These are phyloP conservation scores for Aspergillus diversus DNA, from an alignment of 495 filamentous ascomycete genomes.

Conservation along the genomic window DNA sequence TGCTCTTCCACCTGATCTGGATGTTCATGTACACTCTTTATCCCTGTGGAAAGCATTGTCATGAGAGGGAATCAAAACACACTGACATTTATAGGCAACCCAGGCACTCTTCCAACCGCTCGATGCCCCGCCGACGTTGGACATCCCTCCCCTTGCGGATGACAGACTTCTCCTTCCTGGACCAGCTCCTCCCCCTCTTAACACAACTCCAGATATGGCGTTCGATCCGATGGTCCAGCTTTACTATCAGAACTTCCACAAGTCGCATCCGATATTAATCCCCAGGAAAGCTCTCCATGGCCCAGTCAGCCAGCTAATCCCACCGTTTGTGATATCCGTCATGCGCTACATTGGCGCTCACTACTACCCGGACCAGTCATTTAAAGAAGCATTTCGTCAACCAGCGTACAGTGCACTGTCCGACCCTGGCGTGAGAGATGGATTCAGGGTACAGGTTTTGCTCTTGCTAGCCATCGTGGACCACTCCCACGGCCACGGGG, in stretches of 20 bases:
- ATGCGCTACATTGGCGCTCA: constrained; percentile 72
- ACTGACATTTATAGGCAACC: constrained; percentile 23
- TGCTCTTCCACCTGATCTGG: constrained; percentile 16
- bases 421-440: constrained; percentile 53
- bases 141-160: constrained; percentile 11
- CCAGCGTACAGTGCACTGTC: constrained; percentile 60
- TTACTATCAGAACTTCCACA: constrained; percentile 68
- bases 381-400: constrained; percentile 53
- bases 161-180: constrained; percentile 1
- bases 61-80: not conserved
- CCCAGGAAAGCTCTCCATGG: constrained; percentile 55
- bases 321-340: constrained; percentile 53
- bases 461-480: constrained; percentile 70
- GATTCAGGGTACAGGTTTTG: constrained; percentile 72
- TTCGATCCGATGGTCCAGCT: constrained; percentile 48
- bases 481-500: constrained; percentile 65
- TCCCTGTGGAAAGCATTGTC: too few species aligned
- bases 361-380: constrained; percentile 28
- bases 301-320: constrained; percentile 30
- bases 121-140: not conserved
- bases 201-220: constrained; percentile 24
- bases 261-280: constrained; percentile 67
- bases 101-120: constrained; percentile 23
- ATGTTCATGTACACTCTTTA: constrained; percentile 4
- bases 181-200: not conserved